phyloP scores from a whole-genome alignment of 2,329 filamentous ascomycete genomes.

The Trichoderma harzianum region DNA sequence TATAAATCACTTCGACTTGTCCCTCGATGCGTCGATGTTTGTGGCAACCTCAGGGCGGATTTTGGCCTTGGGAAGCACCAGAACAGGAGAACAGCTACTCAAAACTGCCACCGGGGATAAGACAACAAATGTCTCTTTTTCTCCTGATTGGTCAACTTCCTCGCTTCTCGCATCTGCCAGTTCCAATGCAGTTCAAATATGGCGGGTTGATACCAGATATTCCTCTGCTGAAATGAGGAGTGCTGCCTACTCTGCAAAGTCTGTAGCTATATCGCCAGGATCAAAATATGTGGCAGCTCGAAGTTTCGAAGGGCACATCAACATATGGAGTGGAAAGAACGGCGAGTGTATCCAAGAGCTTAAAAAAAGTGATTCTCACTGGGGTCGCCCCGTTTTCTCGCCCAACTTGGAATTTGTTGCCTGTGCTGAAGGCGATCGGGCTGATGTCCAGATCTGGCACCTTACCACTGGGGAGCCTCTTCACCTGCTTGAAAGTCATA shows the following conservation, averaged over 20 bases:
- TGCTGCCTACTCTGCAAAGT: no score
- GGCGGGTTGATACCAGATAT: background rate
- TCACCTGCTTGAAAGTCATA: background rate
- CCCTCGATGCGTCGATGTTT: background rate
- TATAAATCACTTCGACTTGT: background rate
- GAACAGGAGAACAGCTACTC: background rate
- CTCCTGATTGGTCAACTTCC: background rate
- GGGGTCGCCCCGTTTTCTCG: background rate
- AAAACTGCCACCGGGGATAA: fast-evolving
- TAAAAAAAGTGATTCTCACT: fast-evolving
- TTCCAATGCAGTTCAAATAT: background rate
- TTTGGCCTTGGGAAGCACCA: background rate
- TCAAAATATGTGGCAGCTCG: background rate
- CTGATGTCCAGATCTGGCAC: background rate
- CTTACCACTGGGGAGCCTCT: background rate
- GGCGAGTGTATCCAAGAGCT: background rate
- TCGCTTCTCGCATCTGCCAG: background rate
- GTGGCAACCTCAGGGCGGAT: fast-evolving
- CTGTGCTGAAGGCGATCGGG: background rate
- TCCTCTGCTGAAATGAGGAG: no score
- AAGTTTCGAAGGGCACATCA: background rate
- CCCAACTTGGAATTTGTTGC: background rate
- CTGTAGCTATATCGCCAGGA: background rate
- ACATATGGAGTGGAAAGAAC: background rate
- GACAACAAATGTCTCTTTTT: background rate